A percentile compares a stretch with the other conserved stretches of the same genome.
Evolutionary conservation across 2,329 filamentous ascomycete genomes (phyloP).

Genomic region (Aspergillus glaucus): DNA sequence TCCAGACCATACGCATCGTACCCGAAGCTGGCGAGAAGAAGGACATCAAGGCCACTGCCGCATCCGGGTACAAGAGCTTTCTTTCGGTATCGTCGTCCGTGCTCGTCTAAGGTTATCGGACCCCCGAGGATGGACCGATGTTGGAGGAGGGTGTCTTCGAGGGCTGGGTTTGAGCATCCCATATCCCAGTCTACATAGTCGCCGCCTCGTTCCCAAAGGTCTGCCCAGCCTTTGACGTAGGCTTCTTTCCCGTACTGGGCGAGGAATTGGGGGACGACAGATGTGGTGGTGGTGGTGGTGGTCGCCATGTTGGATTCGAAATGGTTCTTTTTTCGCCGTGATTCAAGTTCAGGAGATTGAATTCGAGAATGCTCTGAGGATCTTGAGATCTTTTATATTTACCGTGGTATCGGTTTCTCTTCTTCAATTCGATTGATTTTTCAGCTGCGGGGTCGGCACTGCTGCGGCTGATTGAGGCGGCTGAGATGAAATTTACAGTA

Average conservation of each 20-base stretch:
- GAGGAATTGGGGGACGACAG: slow-evolving; percentile 35
- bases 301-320: too few species aligned
- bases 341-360: too few species aligned
- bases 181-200: slow-evolving; percentile 55
- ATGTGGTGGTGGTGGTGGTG: too few species aligned
- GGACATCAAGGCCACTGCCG: slow-evolving; percentile 73
- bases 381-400: too few species aligned
- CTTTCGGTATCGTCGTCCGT: slow-evolving; percentile 31
- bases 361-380: too few species aligned
- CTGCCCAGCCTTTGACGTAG: slow-evolving; percentile 47
- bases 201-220: slow-evolving; percentile 49
- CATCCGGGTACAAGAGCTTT: slow-evolving; percentile 73
- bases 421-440: too few species aligned
- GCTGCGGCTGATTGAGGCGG: too few species aligned
- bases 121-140: slow-evolving; percentile 32
- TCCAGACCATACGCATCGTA: slow-evolving; percentile 75
- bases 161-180: slow-evolving; percentile 52
- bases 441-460: too few species aligned
- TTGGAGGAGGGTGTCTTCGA: slow-evolving; percentile 48
- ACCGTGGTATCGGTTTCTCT: too few species aligned
- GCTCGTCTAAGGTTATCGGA: slow-evolving; percentile 18
- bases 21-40: slow-evolving; percentile 66
- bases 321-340: too few species aligned
- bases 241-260: slow-evolving; percentile 31
- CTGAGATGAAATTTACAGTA: too few species aligned